Conservation (phyloP, 805 yeast species). For the Torulaspora gathmanii region DNA sequence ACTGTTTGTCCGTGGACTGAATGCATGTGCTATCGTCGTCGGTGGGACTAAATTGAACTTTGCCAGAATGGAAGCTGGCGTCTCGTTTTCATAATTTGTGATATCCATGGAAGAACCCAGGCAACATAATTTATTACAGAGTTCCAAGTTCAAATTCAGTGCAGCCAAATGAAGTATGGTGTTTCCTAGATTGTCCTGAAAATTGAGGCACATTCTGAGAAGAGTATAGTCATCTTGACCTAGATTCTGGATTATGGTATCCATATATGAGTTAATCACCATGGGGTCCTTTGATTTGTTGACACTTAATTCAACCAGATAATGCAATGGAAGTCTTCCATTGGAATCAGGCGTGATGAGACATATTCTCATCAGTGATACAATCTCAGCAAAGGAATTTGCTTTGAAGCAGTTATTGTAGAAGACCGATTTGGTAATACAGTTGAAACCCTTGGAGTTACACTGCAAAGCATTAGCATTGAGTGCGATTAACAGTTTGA, state of each 20-base stretch:
- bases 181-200: constrained; percentile 77
- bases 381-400: constrained; percentile 52
- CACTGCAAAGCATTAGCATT: constrained; percentile 56
- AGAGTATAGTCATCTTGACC: constrained; percentile 39
- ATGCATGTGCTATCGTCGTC: constrained; percentile 6
- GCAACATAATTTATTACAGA: constrained; percentile 32
- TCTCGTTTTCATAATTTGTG: constrained; percentile 29
- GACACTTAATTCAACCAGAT: constrained; percentile 52
- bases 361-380: constrained; percentile 60
- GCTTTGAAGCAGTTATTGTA: constrained; percentile 70
- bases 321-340: constrained; percentile 71
- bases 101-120: constrained; percentile 33
- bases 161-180: constrained; percentile 79
- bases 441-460: constrained; percentile 59
- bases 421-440: constrained; percentile 61
- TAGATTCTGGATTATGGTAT: constrained; percentile 43
- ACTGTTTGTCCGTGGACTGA: constrained; percentile 5
- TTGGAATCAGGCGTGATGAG: constrained; percentile 65
- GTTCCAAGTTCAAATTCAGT: constrained; percentile 31
- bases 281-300: constrained; percentile 44
- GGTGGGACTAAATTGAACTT: constrained; percentile 30
- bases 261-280: constrained; percentile 53
- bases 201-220: constrained; percentile 59
- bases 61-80: constrained; percentile 30
- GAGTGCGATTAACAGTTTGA: constrained; percentile 50